A percentile compares a stretch with the other conserved stretches of the same genome.
phyloP scores from a whole-genome alignment of 1,139 yeast species.

The Geotrichum klebahnii region DNA sequence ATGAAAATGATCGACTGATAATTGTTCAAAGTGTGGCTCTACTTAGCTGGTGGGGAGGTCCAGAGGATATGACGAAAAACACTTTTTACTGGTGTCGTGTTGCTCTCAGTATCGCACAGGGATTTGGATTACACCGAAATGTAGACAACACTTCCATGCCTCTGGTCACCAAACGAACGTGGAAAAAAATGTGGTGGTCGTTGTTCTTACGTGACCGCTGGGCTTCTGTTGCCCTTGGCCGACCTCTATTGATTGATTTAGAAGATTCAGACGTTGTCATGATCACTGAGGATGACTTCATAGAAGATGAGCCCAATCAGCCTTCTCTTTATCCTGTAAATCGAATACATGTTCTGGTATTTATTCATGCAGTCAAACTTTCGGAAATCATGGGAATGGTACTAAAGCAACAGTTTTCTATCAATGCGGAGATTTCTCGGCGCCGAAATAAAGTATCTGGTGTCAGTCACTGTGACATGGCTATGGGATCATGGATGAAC shows the following conservation, averaged over 20 bases:
- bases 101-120: slow-evolving; percentile 72
- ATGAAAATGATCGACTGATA: slow-evolving; percentile 66
- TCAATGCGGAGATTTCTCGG: slow-evolving; percentile 58
- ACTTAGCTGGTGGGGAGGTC: slow-evolving; percentile 73
- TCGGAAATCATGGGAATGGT: slow-evolving; percentile 74
- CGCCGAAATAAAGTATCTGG: slow-evolving; percentile 49
- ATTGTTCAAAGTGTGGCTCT: slow-evolving; percentile 64
- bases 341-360: slow-evolving; percentile 51
- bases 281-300: slow-evolving; percentile 62
- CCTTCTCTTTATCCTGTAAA: slow-evolving; percentile 47
- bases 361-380: slow-evolving; percentile 62
- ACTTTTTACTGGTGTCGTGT: slow-evolving; percentile 75
- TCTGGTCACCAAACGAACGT: slow-evolving; percentile 51
- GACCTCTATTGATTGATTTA: slow-evolving; percentile 65
- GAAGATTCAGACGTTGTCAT: slow-evolving; percentile 77
- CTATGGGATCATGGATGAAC: slow-evolving; percentile 76
- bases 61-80: slow-evolving; percentile 70
- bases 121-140: slow-evolving; percentile 67
- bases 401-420: slow-evolving; percentile 66
- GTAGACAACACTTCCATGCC: slow-evolving; percentile 35
- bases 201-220: slow-evolving; percentile 67
- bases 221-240: slow-evolving; percentile 71
- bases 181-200: slow-evolving; percentile 80
- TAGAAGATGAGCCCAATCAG: slow-evolving; percentile 52
- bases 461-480: slow-evolving; percentile 69